Conservation (phyloP, 2,329 filamentous ascomycete species). For the Pseudocercospora ulei region DNA sequence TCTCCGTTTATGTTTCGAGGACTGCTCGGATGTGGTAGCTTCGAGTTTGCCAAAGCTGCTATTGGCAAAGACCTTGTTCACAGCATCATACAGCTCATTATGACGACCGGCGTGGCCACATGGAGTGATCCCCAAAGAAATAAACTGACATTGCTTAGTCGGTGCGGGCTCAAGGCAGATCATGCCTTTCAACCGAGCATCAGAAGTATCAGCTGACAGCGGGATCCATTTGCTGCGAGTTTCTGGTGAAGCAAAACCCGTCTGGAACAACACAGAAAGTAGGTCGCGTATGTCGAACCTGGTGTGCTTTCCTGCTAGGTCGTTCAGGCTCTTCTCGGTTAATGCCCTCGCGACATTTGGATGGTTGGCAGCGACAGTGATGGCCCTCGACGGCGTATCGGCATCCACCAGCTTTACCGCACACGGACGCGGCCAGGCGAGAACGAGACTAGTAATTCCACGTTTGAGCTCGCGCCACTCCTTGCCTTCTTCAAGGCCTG, state of each 20-base stretch:
- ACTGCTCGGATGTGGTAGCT: conserved; percentile 31
- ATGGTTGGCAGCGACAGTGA: conserved; percentile 20
- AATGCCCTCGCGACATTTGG: conserved; percentile 21
- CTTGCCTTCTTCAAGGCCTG: conserved; percentile 45
- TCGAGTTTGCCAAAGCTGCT: conserved; percentile 66
- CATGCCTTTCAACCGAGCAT: conserved; percentile 56
- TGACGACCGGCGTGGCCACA: conserved; percentile 48
- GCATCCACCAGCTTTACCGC: conserved; percentile 52
- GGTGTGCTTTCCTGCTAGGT: conserved; percentile 17
- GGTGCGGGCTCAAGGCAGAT: conserved; percentile 63
- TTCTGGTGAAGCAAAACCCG: conserved; percentile 50
- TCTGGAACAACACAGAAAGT: conserved; percentile 54
- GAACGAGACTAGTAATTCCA: conserved; percentile 53
- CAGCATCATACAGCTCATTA: conserved; percentile 62
- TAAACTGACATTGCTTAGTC: conserved; percentile 65
- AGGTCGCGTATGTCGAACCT: conserved; percentile 30
- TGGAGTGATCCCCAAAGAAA: conserved; percentile 66
- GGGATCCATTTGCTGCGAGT: conserved; percentile 56
- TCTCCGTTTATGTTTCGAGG: conserved; percentile 24
- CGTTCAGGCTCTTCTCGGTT: conserved; percentile 28
- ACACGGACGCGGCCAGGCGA: conserved; percentile 55
- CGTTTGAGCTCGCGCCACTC: conserved; percentile 57
- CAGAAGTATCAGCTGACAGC: conserved; percentile 55
- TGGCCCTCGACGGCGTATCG: conserved; percentile 26
- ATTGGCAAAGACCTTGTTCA: conserved; percentile 65